These are phyloP conservation scores for Ophiostoma montium DNA, from an alignment of 2,329 filamentous ascomycete species.

Conservation along the genomic window DNA sequence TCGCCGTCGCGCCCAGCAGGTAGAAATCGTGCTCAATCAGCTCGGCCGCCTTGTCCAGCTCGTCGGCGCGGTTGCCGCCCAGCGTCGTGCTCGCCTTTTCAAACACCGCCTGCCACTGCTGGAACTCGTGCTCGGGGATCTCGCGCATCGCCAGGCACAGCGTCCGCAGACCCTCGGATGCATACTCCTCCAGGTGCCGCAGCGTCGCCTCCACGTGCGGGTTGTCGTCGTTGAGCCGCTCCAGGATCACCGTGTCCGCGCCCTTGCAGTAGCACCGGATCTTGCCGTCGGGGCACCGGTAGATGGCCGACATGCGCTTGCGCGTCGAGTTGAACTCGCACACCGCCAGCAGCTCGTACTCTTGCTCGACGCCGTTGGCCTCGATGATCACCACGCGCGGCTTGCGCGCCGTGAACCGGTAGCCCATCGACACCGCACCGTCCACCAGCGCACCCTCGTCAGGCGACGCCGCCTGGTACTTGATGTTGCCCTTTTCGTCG, in stretches of 20 bases:
- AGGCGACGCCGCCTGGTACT: conserved; percentile 94
- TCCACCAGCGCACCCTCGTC: conserved; percentile 96
- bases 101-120: conserved; percentile 74
- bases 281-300: conserved; percentile 90
- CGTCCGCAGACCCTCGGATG: conserved; percentile 86
- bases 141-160: conserved; percentile 92
- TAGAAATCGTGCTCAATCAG: conserved; percentile 87
- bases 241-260: conserved; percentile 92
- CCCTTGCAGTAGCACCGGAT: conserved; percentile 91
- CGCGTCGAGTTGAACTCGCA: conserved; percentile 97
- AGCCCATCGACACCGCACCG: conserved; percentile 73
- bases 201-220: conserved; percentile 80
- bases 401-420: conserved; percentile 81
- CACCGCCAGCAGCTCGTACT: conserved; percentile 90
- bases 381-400: conserved; percentile 77
- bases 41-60: conserved; percentile 93
- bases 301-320: conserved; percentile 96
- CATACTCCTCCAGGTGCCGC: conserved; percentile 95
- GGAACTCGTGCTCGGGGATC: conserved; percentile 75
- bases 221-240: conserved; percentile 72
- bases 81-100: conserved; percentile 83
- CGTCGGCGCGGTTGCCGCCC: conserved; percentile 80
- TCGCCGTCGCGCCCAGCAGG: conserved; percentile 86
- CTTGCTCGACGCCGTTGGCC: conserved; percentile 53
- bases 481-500: conserved; percentile 70